Conservation (phyloP, 139 green algal genomes). For the Eudorina sp. region DNA sequence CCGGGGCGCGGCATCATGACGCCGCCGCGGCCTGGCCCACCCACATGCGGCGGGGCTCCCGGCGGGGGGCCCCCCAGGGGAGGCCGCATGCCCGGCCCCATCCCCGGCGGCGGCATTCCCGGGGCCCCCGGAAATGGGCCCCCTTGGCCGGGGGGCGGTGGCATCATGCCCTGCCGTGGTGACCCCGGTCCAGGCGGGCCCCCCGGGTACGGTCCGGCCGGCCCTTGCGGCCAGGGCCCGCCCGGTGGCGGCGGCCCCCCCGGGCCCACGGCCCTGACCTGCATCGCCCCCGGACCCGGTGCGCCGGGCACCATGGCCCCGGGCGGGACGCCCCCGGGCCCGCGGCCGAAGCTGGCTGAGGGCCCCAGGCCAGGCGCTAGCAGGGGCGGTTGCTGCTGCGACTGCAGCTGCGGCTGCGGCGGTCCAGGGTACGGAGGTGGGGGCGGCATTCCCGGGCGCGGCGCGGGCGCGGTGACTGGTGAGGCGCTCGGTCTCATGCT, state of each 20-base stretch:
- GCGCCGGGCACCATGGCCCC: no score
- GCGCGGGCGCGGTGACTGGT: not conserved
- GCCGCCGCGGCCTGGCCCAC: not conserved
- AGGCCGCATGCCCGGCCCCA: not conserved
- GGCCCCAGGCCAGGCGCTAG: not conserved
- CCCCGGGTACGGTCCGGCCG: not conserved
- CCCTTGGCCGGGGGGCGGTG: not conserved
- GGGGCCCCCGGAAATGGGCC: no score
- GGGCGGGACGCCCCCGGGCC: not conserved
- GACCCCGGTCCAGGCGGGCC: not conserved
- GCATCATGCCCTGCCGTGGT: not conserved
- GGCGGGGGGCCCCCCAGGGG: not conserved
- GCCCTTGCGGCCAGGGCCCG: not conserved
- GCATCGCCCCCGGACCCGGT: not conserved
- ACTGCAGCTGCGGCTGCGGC: not conserved
- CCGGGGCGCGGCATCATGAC: not conserved
- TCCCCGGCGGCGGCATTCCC: no score
- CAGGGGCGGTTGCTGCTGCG: constrained; percentile 5
- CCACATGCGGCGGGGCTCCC: no score
- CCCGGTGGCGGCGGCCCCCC: not conserved
- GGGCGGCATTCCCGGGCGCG: not conserved
- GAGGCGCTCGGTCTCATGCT: constrained; percentile 29
- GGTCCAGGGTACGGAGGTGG: no score
- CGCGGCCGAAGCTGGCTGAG: not conserved
- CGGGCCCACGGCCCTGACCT: no score